Base-by-base conservation (phyloP, 148 eudicot genomes). In the Simmondsia chinensis region DNA sequence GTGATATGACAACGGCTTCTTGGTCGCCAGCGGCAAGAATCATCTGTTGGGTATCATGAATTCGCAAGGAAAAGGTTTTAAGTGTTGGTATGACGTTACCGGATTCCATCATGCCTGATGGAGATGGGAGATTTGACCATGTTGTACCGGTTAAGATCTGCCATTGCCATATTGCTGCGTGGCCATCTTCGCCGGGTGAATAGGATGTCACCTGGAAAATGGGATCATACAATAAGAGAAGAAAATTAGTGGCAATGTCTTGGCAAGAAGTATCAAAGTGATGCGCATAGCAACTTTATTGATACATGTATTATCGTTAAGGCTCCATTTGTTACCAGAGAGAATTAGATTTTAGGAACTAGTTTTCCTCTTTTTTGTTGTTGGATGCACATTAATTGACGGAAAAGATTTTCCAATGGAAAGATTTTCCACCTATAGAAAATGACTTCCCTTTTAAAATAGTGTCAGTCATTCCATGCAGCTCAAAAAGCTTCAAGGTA, bases 81-180 rank as follows among this genome's bases (percentile, higher is more conserved):
- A 93, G 55, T 1, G 96, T 86, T 50, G 99, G 96, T 55, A 82
- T 82, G 57, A 86, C 94, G 13, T 25, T 39, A 39, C 79, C 77
- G 14, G 89, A 65, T 53, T 86, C 99, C 75, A 72, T 72, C 82
- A 77, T 65, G 30, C 99, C 94, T 1, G 96, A 68, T n/a, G 91
- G 94, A 3, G 96, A 82, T n/a, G 87, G 99, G 40, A 86, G 83
- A 71, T 93, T 93, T 14, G 99, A 76, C 99, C 99, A 93, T 34
- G 86, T 82, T 9, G 99, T 91, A 14, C 96, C 87, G 0, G 99
- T 93, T 53, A 77, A 48, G 24, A 76, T 55, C 83, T 93, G 99
- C 96, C 96, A 93, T 35, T 86, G 87, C 99, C 99, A 86, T 47
- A 77, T 45, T 20, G 96, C 99, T 48, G 69, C 96, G 14, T 86